Evolutionary conservation across 257 asterid genomes (phyloP), one percentile per base, ranked within the genome.

Genomic region (Nicotiana tabacum): DNA sequence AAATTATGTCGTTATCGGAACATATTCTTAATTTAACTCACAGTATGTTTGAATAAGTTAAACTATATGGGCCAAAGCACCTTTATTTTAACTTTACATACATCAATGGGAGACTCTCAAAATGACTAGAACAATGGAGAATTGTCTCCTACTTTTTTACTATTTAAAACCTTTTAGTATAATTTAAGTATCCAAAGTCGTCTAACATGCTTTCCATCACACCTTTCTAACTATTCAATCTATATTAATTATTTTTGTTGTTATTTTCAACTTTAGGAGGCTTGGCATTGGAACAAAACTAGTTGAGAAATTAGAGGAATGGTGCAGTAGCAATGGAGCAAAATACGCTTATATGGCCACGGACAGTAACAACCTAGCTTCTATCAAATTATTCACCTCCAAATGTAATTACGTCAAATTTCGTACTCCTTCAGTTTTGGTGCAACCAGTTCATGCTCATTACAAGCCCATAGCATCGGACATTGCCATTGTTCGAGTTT

Each of bases 291-390:
- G 93, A 4, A 87, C 91, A 61, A 93, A 88, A 83, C 93, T 94
- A 0, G 91, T 94, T 35, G 88, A 87, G 80, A 84, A 91, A 85
- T 61, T 93, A 58, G 98, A 94, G 83, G 81, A 77, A 1, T 92
- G 97, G 97, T 82, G 94, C 82, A 82, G 17, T 68, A 27, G 77
- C 43, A 87, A 92, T 43, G 97, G 94, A 0, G 97, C 94, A 43
- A 88, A 93, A 53, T 94, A 90, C 80, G 88, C 95, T 3, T 94
- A 94, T 83, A 93, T 94, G 97, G 98, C 98, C 43, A 94, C 98
- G 0, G 98, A 93, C 53, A 74, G 92, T 32, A 90, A 55, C 84
- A 94, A 94, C 80, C 84, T 84, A 80, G 88, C 97, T 35, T 94
- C 95, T 6, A 53, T 94, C 78, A 92, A 92, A 60, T 68, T 94